phyloP scores from a whole-genome alignment of 768 basidiomycete genomes.

The Roridomyces roridus region DNA sequence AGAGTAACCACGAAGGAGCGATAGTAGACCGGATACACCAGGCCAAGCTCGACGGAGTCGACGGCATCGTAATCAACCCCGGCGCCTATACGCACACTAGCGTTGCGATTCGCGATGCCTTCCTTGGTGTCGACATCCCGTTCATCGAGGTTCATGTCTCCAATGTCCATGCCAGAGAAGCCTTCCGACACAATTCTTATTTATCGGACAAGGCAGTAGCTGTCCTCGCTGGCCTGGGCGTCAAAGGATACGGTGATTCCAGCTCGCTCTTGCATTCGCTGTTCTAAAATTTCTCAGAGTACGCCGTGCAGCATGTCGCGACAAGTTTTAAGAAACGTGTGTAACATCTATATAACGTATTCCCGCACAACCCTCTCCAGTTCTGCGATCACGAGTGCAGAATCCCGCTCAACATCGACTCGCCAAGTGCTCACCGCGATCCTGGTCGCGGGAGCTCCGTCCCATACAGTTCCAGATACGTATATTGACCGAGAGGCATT shows the following conservation, averaged over 20 bases:
- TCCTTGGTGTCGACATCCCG: constrained; percentile 27
- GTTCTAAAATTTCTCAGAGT: constrained; percentile 1
- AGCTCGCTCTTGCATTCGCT: not conserved
- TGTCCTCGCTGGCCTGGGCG: constrained; percentile 26
- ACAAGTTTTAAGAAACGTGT: constrained; percentile 8
- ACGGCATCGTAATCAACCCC: constrained; percentile 30
- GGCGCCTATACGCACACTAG: constrained; percentile 31
- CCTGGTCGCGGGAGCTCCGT: constrained; percentile 10
- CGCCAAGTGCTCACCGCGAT: constrained; percentile 24
- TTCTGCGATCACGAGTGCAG: constrained; percentile 13
- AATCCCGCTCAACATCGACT: constrained; percentile 17
- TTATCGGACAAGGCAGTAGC: constrained; percentile 28
- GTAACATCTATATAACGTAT: not conserved
- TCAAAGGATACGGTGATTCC: constrained; percentile 25
- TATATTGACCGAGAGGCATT: constrained; percentile 18
- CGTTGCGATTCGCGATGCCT: constrained; percentile 28
- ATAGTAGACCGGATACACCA: constrained; percentile 30
- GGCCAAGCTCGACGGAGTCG: constrained; percentile 24
- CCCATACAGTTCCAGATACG: constrained; percentile 20
- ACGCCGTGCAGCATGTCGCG: constrained; percentile 12
- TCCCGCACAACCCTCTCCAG: not conserved
- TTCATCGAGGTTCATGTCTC: constrained; percentile 30
- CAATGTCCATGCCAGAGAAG: constrained; percentile 27
- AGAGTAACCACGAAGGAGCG: constrained; percentile 31
- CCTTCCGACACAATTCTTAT: constrained; percentile 30